Evolutionary conservation across 768 basidiomycete species (phyloP), one percentile per base, ranked within the genome.

Genomic region (Xerocomellus intermedius): DNA sequence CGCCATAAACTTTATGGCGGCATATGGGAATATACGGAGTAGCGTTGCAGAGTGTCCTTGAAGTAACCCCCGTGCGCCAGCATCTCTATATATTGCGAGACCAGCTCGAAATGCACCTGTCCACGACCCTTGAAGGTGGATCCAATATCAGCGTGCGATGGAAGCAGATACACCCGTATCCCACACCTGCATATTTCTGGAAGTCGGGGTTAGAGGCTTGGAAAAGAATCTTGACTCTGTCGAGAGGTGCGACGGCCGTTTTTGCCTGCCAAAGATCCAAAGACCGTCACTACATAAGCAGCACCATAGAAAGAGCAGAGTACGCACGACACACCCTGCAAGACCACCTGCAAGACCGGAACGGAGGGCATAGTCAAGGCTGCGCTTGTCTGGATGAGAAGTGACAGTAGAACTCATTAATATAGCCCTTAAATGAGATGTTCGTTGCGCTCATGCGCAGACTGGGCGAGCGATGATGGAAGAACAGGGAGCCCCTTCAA

Each of bases 221-320:
- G 68, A 98, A 97, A 46, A 99, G 85, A 64, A 99, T 99, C 76
- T 99, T 99, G 63, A 99, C 95, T 68, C 97, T 81, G 71, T 99
- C 97, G 46, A 99, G 81, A 4, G 97, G 97, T 19, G 97, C 97
- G 42, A 97, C 91, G 32, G 87, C 87, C 13, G 94, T 93, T 74
- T 96, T 96, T 46, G 94, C 94, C 95, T 96, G 60, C 8, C 38
- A 41, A 28, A 10, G 17, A 43, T 24, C 13, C 56, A 37, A 64
- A 58, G 45, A 48, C 36, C 8, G 30, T 59, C 4, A 37, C 44
- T 38, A 58, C 33, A 52, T 57, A 24, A 47, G 52, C 22, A 48
- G 16, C 5, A 24, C 5, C 52, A 42, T 55, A 39, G 33, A 63
- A n/a, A 33, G 17, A 47, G 12, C 19, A 6, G 21, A 30, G 32